Base-by-base conservation (phyloP, 768 basidiomycete genomes). In the Amanita thiersii region DNA sequence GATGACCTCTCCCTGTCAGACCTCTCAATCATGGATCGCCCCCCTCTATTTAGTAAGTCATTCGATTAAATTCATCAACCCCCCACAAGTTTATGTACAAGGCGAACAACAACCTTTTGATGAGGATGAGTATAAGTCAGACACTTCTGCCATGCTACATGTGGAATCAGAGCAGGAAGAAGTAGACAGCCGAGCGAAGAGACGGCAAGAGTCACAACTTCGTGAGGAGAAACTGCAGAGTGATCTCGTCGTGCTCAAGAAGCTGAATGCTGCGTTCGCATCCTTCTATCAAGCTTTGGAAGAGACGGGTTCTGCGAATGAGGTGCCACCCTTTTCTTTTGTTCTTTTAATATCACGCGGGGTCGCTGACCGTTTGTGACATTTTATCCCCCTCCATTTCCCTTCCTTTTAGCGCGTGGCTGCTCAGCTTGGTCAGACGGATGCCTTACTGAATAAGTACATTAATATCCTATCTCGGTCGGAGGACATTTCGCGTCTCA, bases 381-480 rank as follows among this genome's bases (percentile, higher is more conserved):
- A n/a, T 35, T 4, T 17, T 36, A 10, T 45, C 33, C 37, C 31
- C 28, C 28, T 43, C 38, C 11, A 32, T 26, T 6, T 33, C 14
- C 18, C 35, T 42, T 25, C 42, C 35, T 18, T 45, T 37, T 45
- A 85, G 86, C 73, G 77, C 50, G 69, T 86, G 28, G 78, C 79
- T 7, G 59, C 57, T 21, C 85, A 86, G 48, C 57, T 89, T 24
- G 71, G 69, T 35, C 75, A 87, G 48, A 88, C 86, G 0, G 78
- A 88, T 51, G 73, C 72, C 1, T 61, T 89, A 43, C 62, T 89
- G 45, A 79, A 85, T 59, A 83, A 78, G 68, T 89, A 89, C 54
- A 73, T 84, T 31, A 63, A 61, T 30, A 75, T 86, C 35, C 63
- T 89, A 14, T 72, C 75, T 4, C 79, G 75, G 55, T 83, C 85